Conservation (phyloP, 306 rosid species). For the Glycine latifolia region DNA sequence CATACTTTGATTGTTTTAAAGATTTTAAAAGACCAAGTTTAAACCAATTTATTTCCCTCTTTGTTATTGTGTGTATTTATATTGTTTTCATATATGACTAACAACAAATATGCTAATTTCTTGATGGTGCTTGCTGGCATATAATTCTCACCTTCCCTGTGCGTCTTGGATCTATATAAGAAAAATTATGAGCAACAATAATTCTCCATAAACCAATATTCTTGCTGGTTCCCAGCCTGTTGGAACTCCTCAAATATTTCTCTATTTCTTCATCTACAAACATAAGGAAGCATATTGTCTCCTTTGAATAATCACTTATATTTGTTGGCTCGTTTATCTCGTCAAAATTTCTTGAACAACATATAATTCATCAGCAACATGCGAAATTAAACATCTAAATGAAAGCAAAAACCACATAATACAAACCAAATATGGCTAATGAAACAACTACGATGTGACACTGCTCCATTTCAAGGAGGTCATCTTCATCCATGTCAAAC, state of each 20-base stretch:
- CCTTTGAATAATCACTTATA: slow-evolving; percentile 72
- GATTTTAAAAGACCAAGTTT: too few relatives aligned
- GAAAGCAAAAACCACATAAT: slow-evolving; percentile 35
- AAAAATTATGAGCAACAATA: slow-evolving; percentile 76
- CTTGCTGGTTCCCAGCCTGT: slow-evolving; percentile 62
- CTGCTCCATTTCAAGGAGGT: slow-evolving; percentile 77
- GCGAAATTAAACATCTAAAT: slow-evolving; percentile 37
- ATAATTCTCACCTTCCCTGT: slow-evolving; percentile 76
- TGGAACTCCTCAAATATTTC: slow-evolving; percentile 58
- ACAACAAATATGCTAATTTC: slow-evolving; percentile 36
- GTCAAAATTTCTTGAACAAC: slow-evolving; percentile 79
- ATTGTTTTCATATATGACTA: too few relatives aligned
- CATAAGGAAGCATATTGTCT: slow-evolving; percentile 86
- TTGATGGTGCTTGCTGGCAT: slow-evolving; percentile 2
- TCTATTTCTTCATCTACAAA: slow-evolving; percentile 86
- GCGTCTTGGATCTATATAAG: slow-evolving; percentile 82
- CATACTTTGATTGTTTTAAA: too few relatives aligned
- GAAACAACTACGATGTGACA: slow-evolving; percentile 91
- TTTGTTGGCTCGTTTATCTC: slow-evolving; percentile 77
- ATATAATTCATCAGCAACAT: not conserved
- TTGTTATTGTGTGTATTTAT: too few relatives aligned
- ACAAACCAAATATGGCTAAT: slow-evolving; percentile 86
- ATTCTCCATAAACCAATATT: slow-evolving; percentile 89
- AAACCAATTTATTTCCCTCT: too few relatives aligned
- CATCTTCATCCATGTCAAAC: slow-evolving; percentile 80